Conservation (phyloP, 768 basidiomycete genomes). For the Auricularia cornea region DNA sequence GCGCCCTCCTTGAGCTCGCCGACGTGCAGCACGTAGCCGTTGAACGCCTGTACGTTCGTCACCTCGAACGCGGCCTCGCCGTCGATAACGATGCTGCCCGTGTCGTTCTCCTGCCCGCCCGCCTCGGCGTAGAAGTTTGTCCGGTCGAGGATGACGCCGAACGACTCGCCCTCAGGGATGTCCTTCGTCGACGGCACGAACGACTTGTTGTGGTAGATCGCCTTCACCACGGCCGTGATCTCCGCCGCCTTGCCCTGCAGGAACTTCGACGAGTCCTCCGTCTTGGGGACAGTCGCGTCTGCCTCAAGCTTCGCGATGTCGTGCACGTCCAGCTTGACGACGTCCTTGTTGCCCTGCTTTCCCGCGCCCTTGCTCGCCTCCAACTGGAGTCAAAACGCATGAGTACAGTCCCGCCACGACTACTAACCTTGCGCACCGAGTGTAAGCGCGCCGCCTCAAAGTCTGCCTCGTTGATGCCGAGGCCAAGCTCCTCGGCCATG, state of each 20-base stretch:
- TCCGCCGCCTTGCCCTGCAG: constrained; percentile 17
- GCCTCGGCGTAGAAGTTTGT: constrained; percentile 97
- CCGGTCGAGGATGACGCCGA: constrained; percentile 83
- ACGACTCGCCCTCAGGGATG: constrained; percentile 55
- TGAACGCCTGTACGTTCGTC: constrained; percentile 86
- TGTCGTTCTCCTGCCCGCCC: constrained; percentile 96
- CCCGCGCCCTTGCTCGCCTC: constrained; percentile 82
- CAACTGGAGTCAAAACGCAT: constrained; percentile 32
- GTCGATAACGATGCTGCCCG: constrained; percentile 89
- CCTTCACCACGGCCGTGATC: constrained; percentile 64
- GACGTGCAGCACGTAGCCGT: constrained; percentile 91
- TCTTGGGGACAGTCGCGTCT: constrained; percentile 71
- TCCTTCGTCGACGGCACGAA: constrained; percentile 61
- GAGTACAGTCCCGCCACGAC: not conserved
- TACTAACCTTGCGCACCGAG: constrained; percentile 27
- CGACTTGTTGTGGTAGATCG: constrained; percentile 73
- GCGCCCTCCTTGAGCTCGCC: constrained; percentile 85
- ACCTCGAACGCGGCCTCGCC: constrained; percentile 90
- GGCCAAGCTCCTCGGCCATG: constrained; percentile 91
- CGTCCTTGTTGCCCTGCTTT: constrained; percentile 59
- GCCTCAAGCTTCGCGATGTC: constrained; percentile 83
- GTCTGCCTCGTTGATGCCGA: constrained; percentile 77
- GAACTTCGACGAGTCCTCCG: constrained; percentile 88
- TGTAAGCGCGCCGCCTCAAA: constrained; percentile 83
- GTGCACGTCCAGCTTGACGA: constrained; percentile 91